These are phyloP conservation scores for Leccinum obscurum DNA, from an alignment of 768 basidiomycete species.

Conservation along the genomic window DNA sequence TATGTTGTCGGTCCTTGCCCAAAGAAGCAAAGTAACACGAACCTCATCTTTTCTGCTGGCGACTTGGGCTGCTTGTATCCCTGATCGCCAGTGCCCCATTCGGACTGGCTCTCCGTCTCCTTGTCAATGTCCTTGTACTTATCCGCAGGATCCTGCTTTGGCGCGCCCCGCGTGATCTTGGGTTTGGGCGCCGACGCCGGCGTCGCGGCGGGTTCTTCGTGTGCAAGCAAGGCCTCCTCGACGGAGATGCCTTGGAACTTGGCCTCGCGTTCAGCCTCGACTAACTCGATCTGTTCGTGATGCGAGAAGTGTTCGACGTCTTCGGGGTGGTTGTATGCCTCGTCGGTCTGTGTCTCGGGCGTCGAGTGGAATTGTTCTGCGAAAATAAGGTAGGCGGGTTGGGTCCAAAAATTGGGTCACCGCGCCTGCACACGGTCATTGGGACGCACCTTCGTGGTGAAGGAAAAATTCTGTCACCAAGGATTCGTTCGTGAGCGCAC, in stretches of 20 bases:
- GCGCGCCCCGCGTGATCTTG: conserved; percentile 54
- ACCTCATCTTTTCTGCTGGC: conserved; percentile 78
- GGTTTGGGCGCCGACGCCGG: conserved; percentile 38
- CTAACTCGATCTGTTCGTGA: conserved; percentile 80
- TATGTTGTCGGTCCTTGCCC: not conserved
- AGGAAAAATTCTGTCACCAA: conserved; percentile 79
- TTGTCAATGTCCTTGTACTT: conserved; percentile 58
- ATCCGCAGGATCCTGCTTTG: conserved; percentile 66
- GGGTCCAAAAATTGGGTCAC: not conserved
- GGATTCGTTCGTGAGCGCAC: not conserved
- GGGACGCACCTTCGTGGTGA: conserved; percentile 85
- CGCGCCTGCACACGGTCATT: no score
- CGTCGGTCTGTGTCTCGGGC: conserved; percentile 96
- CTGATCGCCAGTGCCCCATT: conserved; percentile 70
- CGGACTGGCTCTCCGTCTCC: conserved; percentile 54
- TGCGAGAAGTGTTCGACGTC: conserved; percentile 90
- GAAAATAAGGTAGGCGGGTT: not conserved
- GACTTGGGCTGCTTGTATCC: conserved; percentile 75
- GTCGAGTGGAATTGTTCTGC: conserved; percentile 91
- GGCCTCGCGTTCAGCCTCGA: conserved; percentile 84
- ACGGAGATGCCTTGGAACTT: conserved; percentile 79
- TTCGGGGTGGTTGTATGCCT: conserved; percentile 91
- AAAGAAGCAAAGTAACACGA: conserved; percentile 10
- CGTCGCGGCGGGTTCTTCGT: conserved; percentile 40
- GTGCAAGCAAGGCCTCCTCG: conserved; percentile 62